Percentiles rank a stretch among this genome's conserved stretches.
Conservation (phyloP, 257 asterid species). For the Solanum paucissectum region DNA sequence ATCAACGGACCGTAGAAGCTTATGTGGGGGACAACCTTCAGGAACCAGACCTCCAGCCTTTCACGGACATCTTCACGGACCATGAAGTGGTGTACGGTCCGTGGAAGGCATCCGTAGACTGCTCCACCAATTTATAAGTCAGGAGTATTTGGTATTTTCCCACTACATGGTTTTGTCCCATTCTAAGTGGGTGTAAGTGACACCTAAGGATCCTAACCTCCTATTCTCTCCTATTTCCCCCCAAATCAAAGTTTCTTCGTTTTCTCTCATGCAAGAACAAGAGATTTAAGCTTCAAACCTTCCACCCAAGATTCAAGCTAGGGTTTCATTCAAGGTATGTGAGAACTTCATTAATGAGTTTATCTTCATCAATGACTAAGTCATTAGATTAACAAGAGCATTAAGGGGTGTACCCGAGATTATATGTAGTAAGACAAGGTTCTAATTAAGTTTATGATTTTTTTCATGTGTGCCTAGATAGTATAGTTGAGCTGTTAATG, state of each 20-base stretch:
- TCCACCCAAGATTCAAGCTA: not conserved
- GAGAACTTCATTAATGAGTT: not conserved
- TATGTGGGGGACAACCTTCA: not conserved
- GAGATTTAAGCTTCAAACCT: not conserved
- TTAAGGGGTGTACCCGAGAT: not conserved
- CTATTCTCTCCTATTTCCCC: not conserved
- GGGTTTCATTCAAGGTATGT: not conserved
- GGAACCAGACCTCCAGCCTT: not conserved
- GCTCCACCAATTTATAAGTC: not conserved
- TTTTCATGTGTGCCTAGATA: not conserved
- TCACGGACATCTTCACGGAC: not conserved
- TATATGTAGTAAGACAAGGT: not conserved
- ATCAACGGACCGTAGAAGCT: not conserved
- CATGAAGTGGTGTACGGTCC: not conserved
- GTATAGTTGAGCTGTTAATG: not conserved
- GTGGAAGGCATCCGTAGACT: not conserved
- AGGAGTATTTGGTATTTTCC: not conserved
- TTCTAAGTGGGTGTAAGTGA: not conserved
- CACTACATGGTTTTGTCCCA: not conserved
- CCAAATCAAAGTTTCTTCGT: too few species aligned
- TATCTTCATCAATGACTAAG: not conserved
- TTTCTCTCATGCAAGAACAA: not conserved
- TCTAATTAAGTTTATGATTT: not conserved
- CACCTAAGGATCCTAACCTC: not conserved
- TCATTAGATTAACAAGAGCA: not conserved